Conservation (phyloP, 768 basidiomycete genomes). For the Collybiopsis confluens region DNA sequence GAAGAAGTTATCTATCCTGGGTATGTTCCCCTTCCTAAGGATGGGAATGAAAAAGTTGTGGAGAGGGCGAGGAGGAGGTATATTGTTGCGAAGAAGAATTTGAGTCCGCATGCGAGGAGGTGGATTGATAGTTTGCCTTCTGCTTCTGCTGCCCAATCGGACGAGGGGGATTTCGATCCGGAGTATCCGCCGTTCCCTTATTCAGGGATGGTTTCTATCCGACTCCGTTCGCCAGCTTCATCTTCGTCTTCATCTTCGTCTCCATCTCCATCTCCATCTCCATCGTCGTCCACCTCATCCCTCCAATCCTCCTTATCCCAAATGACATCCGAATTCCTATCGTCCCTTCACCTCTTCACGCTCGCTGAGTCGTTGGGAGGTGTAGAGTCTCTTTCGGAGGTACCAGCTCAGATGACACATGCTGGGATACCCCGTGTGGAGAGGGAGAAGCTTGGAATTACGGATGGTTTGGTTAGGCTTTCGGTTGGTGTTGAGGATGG, state of each 20-base stretch:
- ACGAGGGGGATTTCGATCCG: constrained; percentile 6
- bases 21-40: constrained; percentile 52
- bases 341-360: constrained; percentile 60
- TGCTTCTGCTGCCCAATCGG: constrained; percentile 9
- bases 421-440: constrained; percentile 67
- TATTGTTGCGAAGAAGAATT: constrained; percentile 54
- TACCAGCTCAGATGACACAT: constrained; percentile 89
- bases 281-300: too few relatives aligned
- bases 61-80: constrained; percentile 32
- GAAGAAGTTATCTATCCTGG: constrained; percentile 87
- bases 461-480: constrained; percentile 70
- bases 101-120: constrained; percentile 65
- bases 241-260: constrained; percentile 51
- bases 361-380: constrained; percentile 90
- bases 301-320: background rate
- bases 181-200: constrained; percentile 66
- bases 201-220: constrained; percentile 88
- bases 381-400: constrained; percentile 86
- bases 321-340: constrained; percentile 47
- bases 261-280: too few relatives aligned
- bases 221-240: constrained; percentile 38
- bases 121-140: constrained; percentile 48
- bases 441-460: constrained; percentile 69
- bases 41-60: background rate
- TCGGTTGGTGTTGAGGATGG: constrained; percentile 87